phyloP scores from a whole-genome alignment of 768 basidiomycete genomes.

The Tulasnella sp. region DNA sequence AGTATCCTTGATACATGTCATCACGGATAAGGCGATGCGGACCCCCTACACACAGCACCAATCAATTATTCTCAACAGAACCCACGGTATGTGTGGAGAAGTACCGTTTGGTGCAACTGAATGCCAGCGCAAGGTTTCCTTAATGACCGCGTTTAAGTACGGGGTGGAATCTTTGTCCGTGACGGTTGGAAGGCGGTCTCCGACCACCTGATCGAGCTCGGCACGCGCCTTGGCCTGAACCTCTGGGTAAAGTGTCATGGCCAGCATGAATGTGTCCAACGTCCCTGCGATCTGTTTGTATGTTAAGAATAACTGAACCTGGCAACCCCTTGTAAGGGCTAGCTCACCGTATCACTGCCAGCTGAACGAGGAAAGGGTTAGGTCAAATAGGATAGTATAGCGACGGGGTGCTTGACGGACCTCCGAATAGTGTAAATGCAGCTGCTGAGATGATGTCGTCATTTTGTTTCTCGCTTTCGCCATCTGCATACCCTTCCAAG shows the following conservation, averaged over 20 bases:
- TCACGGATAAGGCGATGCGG: conserved; percentile 14
- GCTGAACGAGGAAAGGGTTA: no score
- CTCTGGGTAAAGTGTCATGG: conserved; percentile 15
- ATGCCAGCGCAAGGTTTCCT: conserved; percentile 6
- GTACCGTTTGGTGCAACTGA: not conserved
- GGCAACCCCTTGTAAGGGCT: no score
- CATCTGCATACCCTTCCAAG: no score
- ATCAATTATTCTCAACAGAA: not conserved
- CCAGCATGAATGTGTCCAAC: conserved; percentile 13
- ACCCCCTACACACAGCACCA: not conserved
- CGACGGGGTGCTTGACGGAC: no score
- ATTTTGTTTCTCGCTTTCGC: no score
- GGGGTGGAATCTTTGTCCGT: conserved; percentile 9
- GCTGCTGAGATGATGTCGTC: no score
- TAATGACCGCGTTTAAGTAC: conserved; percentile 5
- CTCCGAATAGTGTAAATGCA: no score
- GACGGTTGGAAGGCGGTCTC: conserved; percentile 5
- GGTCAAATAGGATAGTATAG: no score
- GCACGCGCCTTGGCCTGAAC: conserved; percentile 2
- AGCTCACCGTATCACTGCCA: no score
- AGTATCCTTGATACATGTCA: conserved; percentile 14
- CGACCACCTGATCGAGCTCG: conserved; percentile 8
- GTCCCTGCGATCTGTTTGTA: conserved; percentile 2
- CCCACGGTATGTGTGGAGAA: not conserved
- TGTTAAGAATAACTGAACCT: no score